Evolutionary conservation across 1,284 basidiomycete species (phyloP), one percentile per base, ranked within the genome.

Genomic region (Malassezia sympodialis): DNA sequence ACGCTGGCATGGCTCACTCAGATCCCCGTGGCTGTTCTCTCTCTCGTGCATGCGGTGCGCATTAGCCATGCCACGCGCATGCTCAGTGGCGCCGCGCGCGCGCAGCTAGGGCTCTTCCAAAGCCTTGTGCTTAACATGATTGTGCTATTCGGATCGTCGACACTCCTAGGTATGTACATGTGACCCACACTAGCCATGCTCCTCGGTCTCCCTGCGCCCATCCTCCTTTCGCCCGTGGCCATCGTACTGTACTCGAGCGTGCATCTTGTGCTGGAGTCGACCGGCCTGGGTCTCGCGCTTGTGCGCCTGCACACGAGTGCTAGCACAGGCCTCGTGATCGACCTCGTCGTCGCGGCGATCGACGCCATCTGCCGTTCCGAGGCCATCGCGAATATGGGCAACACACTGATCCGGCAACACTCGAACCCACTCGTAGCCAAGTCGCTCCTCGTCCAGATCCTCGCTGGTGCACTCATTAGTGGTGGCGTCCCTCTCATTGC

Each of bases 321-420:
- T 2, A 12, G 43, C 15, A 10, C 49, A 8, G 60, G 60, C 5
- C 45, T 49, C 6, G 17, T 53, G 58, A 50, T 65, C 49, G 66
- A 70, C 30, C 46, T 67, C 39, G 23, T 51, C 2, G 61, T 67
- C 26, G 52, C 60, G 2, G 37, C 54, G 0, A 53, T 69, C 7
- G 68, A 70, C 39, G 65, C 62, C 30, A 19, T 67, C 27, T 61
- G 63, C 28, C 58, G 68, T 39, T 50, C 62, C 15, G 68, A 70
- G 40, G 68, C 62, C 19, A 64, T 70, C 49, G 60, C 59, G 24
- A 52, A 54, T 17, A 55, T 67, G 11, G 66, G 66, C 17, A 51
- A 67, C 19, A 54, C 47, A 14, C 43, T 61, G 58, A 51, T 67
- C 14, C 50, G 45, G 11, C 47, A 39, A 24, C 64, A 68, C 40